Conservation (phyloP, 345 rosid genomes). For the Citrus sinensis region DVS_A1.0 CM039163.1:2020501-2021000, state of each 20-base stretch:
- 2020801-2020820: conserved; percentile 32
- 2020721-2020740: conserved; percentile 52
- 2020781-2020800: conserved; percentile 61
- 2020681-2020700: conserved; percentile 42
- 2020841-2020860: not conserved
- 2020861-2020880: no score
- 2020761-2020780: conserved; percentile 53
- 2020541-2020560: conserved; percentile 3
- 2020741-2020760: conserved; percentile 68
- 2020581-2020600: conserved; percentile 11
- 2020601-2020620: conserved; percentile 67
- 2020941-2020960: conserved; percentile 74
- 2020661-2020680: conserved; percentile 48
- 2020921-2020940: conserved; percentile 98
- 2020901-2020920: conserved; percentile 84
- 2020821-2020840: conserved; percentile 1
- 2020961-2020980: conserved; percentile 45
- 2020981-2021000: conserved; percentile 45
- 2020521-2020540: not conserved
- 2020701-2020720: conserved; percentile 26
- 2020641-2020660: conserved; percentile 50
- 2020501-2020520: not conserved
- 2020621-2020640: conserved; percentile 64
- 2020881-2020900: conserved; percentile 15
- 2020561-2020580: conserved; percentile 1